phyloP scores from a whole-genome alignment of 1,284 basidiomycete genomes.

The Leccinum holopus region DNA sequence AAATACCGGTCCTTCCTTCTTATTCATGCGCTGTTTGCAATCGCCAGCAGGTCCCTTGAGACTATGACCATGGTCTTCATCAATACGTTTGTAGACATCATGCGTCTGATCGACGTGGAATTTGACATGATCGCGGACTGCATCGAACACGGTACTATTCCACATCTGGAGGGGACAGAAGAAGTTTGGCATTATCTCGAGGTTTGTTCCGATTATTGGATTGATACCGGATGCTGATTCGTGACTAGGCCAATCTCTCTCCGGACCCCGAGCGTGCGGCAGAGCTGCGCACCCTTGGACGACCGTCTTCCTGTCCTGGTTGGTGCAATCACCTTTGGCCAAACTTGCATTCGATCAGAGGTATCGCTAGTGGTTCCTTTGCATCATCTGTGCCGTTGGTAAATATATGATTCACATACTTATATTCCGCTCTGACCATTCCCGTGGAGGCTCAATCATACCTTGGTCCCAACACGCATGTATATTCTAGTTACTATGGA shows the following conservation, averaged over 20 bases:
- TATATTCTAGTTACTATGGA: neutral
- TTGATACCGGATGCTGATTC: neutral
- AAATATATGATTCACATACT: neutral
- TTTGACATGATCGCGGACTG: constrained; percentile 12
- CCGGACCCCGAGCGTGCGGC: constrained; percentile 1
- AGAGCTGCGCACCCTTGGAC: neutral
- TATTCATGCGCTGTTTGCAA: neutral
- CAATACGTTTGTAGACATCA: neutral
- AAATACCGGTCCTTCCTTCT: neutral
- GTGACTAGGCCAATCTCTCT: neutral
- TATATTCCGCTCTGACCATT: neutral
- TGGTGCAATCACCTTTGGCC: constrained; percentile 2
- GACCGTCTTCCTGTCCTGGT: neutral
- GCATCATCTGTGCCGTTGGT: neutral
- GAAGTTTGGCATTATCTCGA: constrained; percentile 3
- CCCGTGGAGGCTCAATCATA: constrained; percentile 1
- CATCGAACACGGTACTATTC: constrained; percentile 10
- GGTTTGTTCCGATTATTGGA: neutral
- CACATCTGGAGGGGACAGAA: constrained; percentile 10
- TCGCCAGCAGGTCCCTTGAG: neutral
- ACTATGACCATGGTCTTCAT: neutral
- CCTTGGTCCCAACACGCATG: neutral
- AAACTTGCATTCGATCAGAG: neutral
- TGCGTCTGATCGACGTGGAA: constrained; percentile 1
- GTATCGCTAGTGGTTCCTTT: neutral